Base-by-base conservation (phyloP, 176 grass and related monocot genomes). In the Tuctoria greenei region DNA sequence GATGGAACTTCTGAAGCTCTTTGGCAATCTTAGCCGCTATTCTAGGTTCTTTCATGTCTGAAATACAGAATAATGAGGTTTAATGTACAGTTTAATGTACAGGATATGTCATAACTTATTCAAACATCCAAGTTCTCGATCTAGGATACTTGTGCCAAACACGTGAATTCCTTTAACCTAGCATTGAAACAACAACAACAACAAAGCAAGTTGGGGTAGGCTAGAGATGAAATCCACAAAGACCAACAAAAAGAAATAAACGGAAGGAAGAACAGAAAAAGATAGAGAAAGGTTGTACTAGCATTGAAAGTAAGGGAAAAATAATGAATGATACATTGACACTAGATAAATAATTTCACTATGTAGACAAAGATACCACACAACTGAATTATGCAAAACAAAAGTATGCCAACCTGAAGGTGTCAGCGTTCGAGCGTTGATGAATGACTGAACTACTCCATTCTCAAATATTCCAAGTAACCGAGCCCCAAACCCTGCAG, bases 381-480 rank as follows among this genome's bases (percentile, higher is more conserved):
- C 49, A 17, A 78, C 4, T 76, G 44, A 52, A 74, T 9, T 62
- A 23, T 37, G 41, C 17, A 82, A 18, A 78, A 24, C 5, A 8
- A 34, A 77, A 68, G 40, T 74, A 77, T 73, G 52, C 65, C 67
- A 75, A 95, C 95, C 91, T 88, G 89, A 86, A 81, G 95, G 87
- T 82, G 81, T 71, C 39, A 99, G 84, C 38, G 95, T 99, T 43
- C 91, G 82, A 71, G 95, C 95, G 88, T 85, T 39, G 81, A 99
- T 99, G 71, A 99, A 99, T 76, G 95, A 99, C 71, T 94, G 91
- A 77, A 95, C 85, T 63, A 92, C 83, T 87, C 95, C 95, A 88
- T 99, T 99, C 80, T 79, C 85, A 88, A 99, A 99, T 45, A 90
- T 73, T 79, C 95, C 91, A 64, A 99, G 79, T 58, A 99, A 71